These are phyloP conservation scores for Inga leiocalycina DNA, from an alignment of 306 rosid genomes.

Conservation along the genomic window DNA sequence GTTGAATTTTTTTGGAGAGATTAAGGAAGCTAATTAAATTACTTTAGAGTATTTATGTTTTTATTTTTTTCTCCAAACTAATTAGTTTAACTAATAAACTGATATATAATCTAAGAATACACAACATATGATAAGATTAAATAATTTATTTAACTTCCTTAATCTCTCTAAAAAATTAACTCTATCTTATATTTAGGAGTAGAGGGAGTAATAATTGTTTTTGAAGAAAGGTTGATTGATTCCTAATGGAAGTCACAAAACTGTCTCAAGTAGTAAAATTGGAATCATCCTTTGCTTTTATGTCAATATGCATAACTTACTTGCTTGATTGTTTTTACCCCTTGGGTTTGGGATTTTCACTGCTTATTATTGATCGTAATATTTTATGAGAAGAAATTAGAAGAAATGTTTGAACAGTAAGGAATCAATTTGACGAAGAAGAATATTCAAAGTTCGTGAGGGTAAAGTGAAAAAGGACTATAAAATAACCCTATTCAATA, in stretches of 20 bases:
- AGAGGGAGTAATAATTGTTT: not conserved
- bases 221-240: not conserved
- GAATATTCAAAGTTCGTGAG: slow-evolving; percentile 1
- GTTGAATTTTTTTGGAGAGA: no score
- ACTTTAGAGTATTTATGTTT: no score
- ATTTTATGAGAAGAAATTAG: not conserved
- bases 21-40: no score
- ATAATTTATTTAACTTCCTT: no score
- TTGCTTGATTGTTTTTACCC: not conserved
- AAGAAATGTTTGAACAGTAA: not conserved
- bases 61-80: no score
- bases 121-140: no score
- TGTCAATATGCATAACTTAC: not conserved
- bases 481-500: not conserved
- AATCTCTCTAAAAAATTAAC: no score
- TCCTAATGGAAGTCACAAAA: not conserved
- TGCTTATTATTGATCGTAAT: not conserved
- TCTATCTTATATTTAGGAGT: no score
- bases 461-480: not conserved
- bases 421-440: not conserved
- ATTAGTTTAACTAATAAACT: no score
- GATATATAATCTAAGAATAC: no score
- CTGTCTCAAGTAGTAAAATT: not conserved
- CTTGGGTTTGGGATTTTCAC: not conserved
- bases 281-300: not conserved